A percentile compares a stretch with the other conserved stretches of the same genome.
phyloP scores from a whole-genome alignment of 345 rosid genomes.

The Raphanus raphanistrum region DNA sequence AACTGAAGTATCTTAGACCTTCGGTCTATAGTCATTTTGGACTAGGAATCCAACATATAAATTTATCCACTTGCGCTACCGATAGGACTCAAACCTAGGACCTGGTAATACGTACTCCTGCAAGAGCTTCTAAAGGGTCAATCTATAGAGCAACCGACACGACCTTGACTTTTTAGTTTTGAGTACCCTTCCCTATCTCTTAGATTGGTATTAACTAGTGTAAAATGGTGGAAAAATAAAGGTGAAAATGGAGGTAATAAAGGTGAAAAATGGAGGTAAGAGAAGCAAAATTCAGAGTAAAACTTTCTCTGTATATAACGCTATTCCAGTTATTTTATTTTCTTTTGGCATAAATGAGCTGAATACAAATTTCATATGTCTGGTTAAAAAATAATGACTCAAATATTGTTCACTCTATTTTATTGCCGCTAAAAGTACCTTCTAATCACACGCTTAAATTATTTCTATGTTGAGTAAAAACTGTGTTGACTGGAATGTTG shows the following conservation, averaged over 20 bases:
- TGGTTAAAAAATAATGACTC: neutral
- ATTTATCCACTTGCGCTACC: neutral
- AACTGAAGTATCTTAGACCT: neutral
- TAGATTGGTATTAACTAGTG: neutral
- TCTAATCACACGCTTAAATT: neutral
- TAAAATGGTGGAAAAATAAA: neutral
- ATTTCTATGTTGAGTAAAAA: neutral
- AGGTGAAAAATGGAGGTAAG: too few relatives aligned
- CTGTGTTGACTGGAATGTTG: neutral
- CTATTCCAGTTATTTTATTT: too few relatives aligned
- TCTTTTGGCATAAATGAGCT: neutral
- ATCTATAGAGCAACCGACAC: neutral
- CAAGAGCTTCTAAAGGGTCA: neutral
- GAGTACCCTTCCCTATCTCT: neutral
- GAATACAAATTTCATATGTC: neutral
- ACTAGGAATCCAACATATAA: neutral
- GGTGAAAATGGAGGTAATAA: neutral
- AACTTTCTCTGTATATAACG: too few relatives aligned
- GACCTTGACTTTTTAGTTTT: neutral
- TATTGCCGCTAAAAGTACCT: neutral
- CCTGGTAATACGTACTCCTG: neutral
- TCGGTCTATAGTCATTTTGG: neutral
- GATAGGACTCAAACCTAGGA: neutral
- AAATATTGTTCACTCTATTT: neutral
- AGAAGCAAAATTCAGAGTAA: too few relatives aligned